These are phyloP conservation scores for Scutellaria barbata DNA, from an alignment of 257 asterid species.

Conservation along the genomic window DNA sequence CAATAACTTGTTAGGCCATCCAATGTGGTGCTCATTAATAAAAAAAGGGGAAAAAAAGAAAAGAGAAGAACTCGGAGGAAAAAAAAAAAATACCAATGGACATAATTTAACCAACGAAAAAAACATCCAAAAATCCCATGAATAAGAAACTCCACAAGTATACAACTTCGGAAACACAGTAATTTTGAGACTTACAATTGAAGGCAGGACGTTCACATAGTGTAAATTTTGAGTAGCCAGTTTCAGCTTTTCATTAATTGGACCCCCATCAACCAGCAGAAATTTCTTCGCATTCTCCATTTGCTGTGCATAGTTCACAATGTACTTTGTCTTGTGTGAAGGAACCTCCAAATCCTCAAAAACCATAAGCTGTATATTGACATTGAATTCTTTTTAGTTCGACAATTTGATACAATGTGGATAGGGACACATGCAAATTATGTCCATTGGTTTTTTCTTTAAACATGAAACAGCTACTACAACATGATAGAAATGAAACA, in stretches of 20 bases:
- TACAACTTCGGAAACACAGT: neutral
- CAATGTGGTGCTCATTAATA: no score
- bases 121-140: neutral
- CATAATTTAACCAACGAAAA: no score
- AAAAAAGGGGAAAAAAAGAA: neutral
- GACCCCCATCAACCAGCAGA: conserved; percentile 85
- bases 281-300: conserved; percentile 78
- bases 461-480: neutral
- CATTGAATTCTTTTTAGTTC: conserved; percentile 32
- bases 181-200: conserved; percentile 66
- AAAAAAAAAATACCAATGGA: no score
- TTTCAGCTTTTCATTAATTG: conserved; percentile 73
- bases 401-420: conserved; percentile 25
- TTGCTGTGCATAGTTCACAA: conserved; percentile 67
- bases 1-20: no score
- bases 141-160: neutral
- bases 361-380: conserved; percentile 67
- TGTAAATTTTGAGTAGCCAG: conserved; percentile 87
- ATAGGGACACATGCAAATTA: neutral
- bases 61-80: neutral
- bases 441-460: no score
- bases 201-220: conserved; percentile 85
- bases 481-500: neutral
- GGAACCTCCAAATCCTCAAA: conserved; percentile 85
- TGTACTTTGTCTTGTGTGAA: conserved; percentile 87